phyloP scores from a whole-genome alignment of 345 rosid species.

The Gossypium sturtianum region DNA sequence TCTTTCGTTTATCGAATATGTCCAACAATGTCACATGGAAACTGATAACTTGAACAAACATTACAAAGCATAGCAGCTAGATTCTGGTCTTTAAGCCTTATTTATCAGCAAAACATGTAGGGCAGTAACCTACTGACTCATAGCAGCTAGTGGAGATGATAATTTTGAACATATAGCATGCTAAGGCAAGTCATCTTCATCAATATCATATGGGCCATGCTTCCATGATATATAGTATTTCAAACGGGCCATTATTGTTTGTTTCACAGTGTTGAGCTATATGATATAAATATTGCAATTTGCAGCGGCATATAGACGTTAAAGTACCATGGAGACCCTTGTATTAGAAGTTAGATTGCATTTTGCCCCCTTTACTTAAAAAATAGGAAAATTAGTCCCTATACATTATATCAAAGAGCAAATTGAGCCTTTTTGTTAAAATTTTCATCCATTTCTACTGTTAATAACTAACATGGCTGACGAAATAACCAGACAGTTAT shows the following conservation, averaged over 20 bases:
- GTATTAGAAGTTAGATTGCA: too few relatives aligned
- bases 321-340: too few relatives aligned
- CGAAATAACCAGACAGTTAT: too few relatives aligned
- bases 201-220: not conserved
- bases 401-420: too few relatives aligned
- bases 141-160: not conserved
- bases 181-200: not conserved
- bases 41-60: not conserved
- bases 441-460: too few relatives aligned
- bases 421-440: too few relatives aligned
- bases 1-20: not conserved
- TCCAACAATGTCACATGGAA: not conserved
- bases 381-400: fast-evolving
- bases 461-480: too few relatives aligned
- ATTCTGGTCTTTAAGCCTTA: not conserved
- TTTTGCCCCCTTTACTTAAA: too few relatives aligned
- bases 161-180: not conserved
- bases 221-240: not conserved
- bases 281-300: not conserved
- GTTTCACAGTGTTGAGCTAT: not conserved
- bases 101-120: not conserved
- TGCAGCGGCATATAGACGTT: not conserved
- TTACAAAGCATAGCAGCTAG: not conserved
- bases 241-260: not conserved
- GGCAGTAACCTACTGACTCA: not conserved